A percentile compares a stretch with the other conserved stretches of the same genome.
Evolutionary conservation across 257 asterid species (phyloP).

Genomic region (Fraxinus anomala): DNA sequence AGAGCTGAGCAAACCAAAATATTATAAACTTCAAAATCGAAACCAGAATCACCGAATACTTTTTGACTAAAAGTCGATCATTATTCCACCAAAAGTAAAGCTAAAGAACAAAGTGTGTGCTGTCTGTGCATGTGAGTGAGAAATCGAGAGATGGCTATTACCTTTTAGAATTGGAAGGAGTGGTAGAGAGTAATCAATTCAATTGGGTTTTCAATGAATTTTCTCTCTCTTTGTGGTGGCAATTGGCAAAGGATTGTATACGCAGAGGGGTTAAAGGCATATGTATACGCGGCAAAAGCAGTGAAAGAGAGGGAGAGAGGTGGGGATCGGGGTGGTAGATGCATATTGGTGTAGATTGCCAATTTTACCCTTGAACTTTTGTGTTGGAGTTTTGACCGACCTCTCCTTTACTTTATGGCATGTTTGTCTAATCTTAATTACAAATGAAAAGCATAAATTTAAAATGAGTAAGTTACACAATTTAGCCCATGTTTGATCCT

Average conservation of each 20-base stretch:
- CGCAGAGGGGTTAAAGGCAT: slow-evolving; percentile 1
- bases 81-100: slow-evolving; percentile 5
- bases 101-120: not conserved
- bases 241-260: not conserved
- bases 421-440: no score
- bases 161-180: slow-evolving; percentile 28
- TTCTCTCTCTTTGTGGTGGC: slow-evolving; percentile 3
- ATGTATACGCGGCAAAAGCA: slow-evolving; percentile 41
- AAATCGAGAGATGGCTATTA: not conserved
- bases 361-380: not conserved
- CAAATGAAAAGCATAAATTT: no score
- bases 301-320: not conserved
- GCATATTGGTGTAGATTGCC: not conserved
- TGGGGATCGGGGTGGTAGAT: not conserved
- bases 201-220: not conserved
- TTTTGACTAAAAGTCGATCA: slow-evolving; percentile 3
- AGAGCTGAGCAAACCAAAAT: not conserved
- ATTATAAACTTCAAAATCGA: not conserved
- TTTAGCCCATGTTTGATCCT: no score
- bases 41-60: slow-evolving; percentile 18
- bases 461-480: no score
- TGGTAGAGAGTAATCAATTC: slow-evolving; percentile 18
- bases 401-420: no score
- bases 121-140: not conserved
- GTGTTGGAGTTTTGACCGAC: not conserved